phyloP scores from a whole-genome alignment of 169 alveolate genomes.

The Cryptosporidium xiaoi region DNA sequence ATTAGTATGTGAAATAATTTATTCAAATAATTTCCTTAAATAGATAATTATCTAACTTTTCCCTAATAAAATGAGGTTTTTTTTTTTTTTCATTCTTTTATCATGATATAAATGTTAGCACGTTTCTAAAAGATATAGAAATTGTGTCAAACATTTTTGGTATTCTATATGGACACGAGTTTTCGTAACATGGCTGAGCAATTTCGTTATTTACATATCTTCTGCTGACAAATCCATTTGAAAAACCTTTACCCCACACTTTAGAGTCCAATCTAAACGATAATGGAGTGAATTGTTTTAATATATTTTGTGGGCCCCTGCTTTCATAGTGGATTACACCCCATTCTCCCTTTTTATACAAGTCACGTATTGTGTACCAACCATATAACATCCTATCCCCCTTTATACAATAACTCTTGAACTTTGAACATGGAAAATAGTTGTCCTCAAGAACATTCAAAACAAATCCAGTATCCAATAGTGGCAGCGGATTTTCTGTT shows the following conservation, averaged over 20 bases:
- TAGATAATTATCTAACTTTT: constrained; percentile 6
- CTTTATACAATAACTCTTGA: constrained; percentile 17
- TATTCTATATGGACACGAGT: constrained; percentile 65
- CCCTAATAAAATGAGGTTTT: neutral
- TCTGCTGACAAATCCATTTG: constrained; percentile 68
- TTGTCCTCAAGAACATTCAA: constrained; percentile 42
- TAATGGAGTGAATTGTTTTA: constrained; percentile 42
- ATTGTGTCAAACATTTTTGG: constrained; percentile 68
- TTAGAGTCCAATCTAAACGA: constrained; percentile 40
- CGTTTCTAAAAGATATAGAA: constrained; percentile 59
- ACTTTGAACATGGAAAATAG: constrained; percentile 62
- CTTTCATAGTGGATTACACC: constrained; percentile 62
- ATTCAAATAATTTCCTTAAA: constrained; percentile 10
- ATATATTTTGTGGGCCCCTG: constrained; percentile 72
- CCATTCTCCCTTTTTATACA: constrained; percentile 63
- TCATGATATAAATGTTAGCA: constrained; percentile 27
- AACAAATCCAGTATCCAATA: constrained; percentile 53
- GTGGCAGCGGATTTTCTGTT: constrained; percentile 67
- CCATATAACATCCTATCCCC: constrained; percentile 69
- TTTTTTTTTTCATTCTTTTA: neutral
- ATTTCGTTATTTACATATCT: constrained; percentile 39
- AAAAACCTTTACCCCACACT: constrained; percentile 68
- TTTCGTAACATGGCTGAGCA: constrained; percentile 69
- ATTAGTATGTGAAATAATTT: constrained; percentile 62
- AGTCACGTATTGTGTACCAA: constrained; percentile 57